Base-by-base conservation (phyloP, 129 eudicot species). In the Silybum marianum region DNA sequence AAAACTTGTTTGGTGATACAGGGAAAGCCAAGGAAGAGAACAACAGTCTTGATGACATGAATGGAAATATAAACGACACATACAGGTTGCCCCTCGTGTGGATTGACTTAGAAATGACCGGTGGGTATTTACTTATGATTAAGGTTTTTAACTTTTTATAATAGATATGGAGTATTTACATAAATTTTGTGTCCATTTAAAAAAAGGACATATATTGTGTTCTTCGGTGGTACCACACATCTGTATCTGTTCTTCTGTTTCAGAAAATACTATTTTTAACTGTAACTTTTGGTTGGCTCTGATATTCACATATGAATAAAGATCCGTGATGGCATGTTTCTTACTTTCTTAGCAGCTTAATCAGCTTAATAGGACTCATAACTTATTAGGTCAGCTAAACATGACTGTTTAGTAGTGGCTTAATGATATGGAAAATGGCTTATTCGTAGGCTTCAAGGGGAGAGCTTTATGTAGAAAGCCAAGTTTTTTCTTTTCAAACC, bases 21-120 rank as follows among this genome's bases (percentile, higher is more conserved):
- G 93, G 84, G 76, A 80, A 80, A 81, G 78, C 75, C 19, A 86
- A 83, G 71, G 79, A 71, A 62, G 81, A 79, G 23, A 66, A 80
- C 62, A 75, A 86, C 62, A 46, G 77, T 63, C 76, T 78, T 32
- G 90, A 81, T 76, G 85, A 82, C 28, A 66, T 38, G 42, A 63
- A 75, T 13, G 6, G 74, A 39, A n/a, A 39, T 7, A 82, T 74
- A 73, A 71, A 67, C 26, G 91, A 81, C 44, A 84, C 54, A 40
- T 92, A 74, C 89, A 87, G 54, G 73, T 62, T 84, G 81, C 99
- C 99, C 26, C 97, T 95, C 44, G 97, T 95, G 51, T 95, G 99
- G 99, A 95, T 95, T 84, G 96, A 95, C 83, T 83, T 95, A 87
- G 91, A 89, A 87, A 95, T 90, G 90, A 90, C 97, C 25, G 99